Base-by-base conservation (phyloP, 768 basidiomycete genomes). In the Collybia nuda region DNA sequence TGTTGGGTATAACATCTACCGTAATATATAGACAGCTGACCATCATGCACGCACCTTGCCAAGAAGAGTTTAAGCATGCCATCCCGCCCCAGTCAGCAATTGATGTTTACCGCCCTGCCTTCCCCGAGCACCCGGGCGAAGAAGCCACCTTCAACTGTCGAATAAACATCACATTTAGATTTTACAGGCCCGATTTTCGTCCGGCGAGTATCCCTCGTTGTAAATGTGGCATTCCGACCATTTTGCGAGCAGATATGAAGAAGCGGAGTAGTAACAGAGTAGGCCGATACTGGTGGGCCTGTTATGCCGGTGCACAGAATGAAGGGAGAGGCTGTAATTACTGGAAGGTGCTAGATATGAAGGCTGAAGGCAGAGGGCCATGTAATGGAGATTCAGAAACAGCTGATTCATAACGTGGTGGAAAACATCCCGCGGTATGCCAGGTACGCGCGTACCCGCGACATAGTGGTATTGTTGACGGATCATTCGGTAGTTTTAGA, bases 21-120 rank as follows among this genome's bases (percentile, higher is more conserved):
- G 21, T 35, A 8, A 43, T 50, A 3, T 41, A 21, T 40, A 32
- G 44, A 21, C 50, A 92, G 89, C 72, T 93, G 29, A 77, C 77
- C n/a, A 90, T 93, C 50, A 93, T 93, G 90, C 91, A 93, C 57
- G 88, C 90, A 1, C 81, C 84, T 14, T 86, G 85, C 51, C 90
- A 93, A 72, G 90, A 93, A 61, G 74, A 72, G 36, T 93, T 87
- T 69, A 93, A 93, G 58, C 89, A 92, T 56, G 77, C 82, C 3
- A 77, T 92, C 15, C 90, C 87, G 17, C 85, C 90, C 0, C 88
- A 90, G 53, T 63, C 73, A 9, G 70, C 79, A 1, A 77, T 93
- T 36, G 90, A 93, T 59, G 57, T 86, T n/a, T 91, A 82, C 62
- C 79, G 77, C 26, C 89, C 90, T 3, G 61, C 76, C 1, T 76